Conservation (phyloP, 176 grass and related monocot genomes). For the Metroxylon sagu region DNA sequence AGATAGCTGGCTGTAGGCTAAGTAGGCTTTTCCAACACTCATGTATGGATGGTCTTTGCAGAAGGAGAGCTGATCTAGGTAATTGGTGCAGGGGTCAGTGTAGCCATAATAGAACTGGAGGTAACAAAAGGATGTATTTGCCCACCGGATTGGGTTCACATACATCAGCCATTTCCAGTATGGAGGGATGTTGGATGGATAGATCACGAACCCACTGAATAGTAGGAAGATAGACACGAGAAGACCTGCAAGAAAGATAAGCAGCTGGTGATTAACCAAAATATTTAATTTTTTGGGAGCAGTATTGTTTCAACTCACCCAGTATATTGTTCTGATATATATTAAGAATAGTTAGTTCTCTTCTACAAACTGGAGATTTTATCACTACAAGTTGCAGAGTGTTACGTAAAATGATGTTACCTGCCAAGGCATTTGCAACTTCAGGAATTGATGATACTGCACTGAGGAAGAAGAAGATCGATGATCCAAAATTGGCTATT, state of each 20-base stretch:
- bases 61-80: conserved; percentile 21
- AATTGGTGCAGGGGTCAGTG: conserved; percentile 15
- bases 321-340: no score
- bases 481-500: conserved; percentile 27
- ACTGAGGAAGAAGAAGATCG: conserved; percentile 25
- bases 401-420: background rate
- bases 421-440: conserved; percentile 28
- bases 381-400: no score
- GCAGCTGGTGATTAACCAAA: no score
- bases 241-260: conserved; percentile 14
- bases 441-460: conserved; percentile 29
- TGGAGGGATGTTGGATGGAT: conserved; percentile 22
- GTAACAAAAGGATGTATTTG: conserved; percentile 22
- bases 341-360: no score
- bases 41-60: conserved; percentile 11
- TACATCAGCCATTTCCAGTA: conserved; percentile 28
- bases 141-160: conserved; percentile 33
- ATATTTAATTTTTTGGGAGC: no score
- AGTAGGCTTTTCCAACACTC: conserved; percentile 19
- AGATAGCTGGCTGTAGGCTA: conserved; percentile 12
- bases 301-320: no score
- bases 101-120: conserved; percentile 17
- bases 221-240: conserved; percentile 22
- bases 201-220: conserved; percentile 31
- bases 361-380: no score